Base-by-base conservation (phyloP, 23 red algal genomes). In the Gracilaria gracilis region DNA sequence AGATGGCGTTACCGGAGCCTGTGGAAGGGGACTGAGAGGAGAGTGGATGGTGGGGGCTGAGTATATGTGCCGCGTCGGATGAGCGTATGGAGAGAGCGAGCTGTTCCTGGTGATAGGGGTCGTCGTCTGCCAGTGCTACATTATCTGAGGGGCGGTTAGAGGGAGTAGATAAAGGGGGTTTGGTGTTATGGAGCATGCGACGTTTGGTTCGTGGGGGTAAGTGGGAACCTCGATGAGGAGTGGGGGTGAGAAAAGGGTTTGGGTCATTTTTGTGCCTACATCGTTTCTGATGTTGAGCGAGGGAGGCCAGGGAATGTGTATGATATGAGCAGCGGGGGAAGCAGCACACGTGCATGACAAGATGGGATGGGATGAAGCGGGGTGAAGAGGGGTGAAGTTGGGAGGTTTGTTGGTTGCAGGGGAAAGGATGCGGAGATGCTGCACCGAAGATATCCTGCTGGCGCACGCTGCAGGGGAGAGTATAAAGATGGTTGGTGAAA, bases 61-160 rank as follows among this genome's bases (percentile, higher is more conserved):
- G 42, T 17, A 70, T 70, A 6, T 70, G 24, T 33, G 65, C 28
- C 17, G 35, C 35, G 24, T 70, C 65, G 15, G 24, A 16, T 16
- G 23, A 70, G 34, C 20, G 67, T 20, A 40, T 1, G 6, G 67
- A n/a, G 67, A 73, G 67, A 73, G 67, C 34, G 35, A 42, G 6
- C 20, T 73, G 67, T 7, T 44, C 62, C 28, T 37, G 38, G 34
- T 16, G 34, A 9, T 73, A 73, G 16, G 33, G 11, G 62, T 67
- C 62, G 24, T 67, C 62, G 16, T 67, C 62, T 31, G 16, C 62
- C 7, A 73, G 67, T 20, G 7, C 19, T 9, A 40, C 67, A 16
- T 73, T 73, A 24, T 73, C 67, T 35, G 67, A 73, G 20, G 34
- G 35, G 35, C 31, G 67, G 67, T 73, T 73, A 33, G 67, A 73